Percentiles rank a stretch among this genome's conserved stretches.
These are phyloP conservation scores for Sherardia arvensis DNA, from an alignment of 257 asterid species.

Conservation along the genomic window DNA sequence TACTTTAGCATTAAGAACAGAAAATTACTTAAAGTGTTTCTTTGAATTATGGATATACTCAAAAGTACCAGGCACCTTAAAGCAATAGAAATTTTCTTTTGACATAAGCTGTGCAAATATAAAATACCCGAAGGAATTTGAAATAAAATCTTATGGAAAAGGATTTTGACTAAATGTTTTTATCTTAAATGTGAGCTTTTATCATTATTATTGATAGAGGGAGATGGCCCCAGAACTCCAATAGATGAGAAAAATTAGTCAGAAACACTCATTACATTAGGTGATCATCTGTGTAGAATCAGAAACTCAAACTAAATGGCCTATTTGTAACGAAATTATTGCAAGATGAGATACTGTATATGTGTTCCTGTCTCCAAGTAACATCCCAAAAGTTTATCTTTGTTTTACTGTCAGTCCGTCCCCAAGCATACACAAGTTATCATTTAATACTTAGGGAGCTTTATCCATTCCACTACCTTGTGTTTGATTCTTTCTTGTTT, in stretches of 20 bases:
- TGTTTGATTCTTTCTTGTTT: neutral
- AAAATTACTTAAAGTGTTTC: neutral
- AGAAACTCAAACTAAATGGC: neutral
- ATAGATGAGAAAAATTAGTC: neutral
- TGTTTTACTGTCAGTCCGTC: neutral
- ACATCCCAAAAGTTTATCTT: too few relatives aligned
- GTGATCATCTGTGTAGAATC: neutral
- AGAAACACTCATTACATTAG: neutral
- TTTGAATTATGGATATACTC: neutral
- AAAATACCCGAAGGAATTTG: neutral
- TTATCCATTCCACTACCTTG: neutral
- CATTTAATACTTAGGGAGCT: neutral
- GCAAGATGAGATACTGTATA: neutral
- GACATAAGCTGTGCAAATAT: neutral
- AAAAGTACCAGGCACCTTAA: neutral
- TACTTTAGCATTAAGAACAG: neutral
- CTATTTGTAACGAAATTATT: neutral
- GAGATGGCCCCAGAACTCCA: neutral
- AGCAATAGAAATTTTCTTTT: neutral
- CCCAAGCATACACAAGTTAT: neutral
- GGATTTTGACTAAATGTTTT: neutral
- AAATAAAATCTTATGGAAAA: neutral
- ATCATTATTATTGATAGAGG: neutral
- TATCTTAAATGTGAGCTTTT: neutral
- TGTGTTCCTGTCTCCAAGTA: neutral